Base-by-base conservation (phyloP, 192 early-diverging fungal genomes). In the Linnemannia hyalina region DNA sequence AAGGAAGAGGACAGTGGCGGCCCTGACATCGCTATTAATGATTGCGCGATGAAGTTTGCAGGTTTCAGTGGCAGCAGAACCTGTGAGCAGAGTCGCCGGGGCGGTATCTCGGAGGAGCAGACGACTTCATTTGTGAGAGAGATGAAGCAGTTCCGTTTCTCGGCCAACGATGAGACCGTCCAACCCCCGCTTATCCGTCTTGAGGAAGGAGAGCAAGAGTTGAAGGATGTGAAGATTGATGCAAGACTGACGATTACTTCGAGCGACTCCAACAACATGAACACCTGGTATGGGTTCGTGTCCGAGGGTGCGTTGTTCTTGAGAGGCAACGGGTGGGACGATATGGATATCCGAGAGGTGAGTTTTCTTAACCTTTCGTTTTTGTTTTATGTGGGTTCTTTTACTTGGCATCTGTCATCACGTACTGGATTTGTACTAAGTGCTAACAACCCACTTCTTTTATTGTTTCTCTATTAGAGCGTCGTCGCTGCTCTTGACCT, bases 401-500 rank as follows among this genome's bases (percentile, higher is more conserved):
- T 38, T 57, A 20, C 55, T 65, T 60, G 9, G 22, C 16, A 52
- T 71, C 49, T 26, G 5, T 36, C 38, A 26, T 65, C 26, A 32
- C 35, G 55, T 29, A 32, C n/a, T 15, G 26, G 4, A 29, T 23
- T 72, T 35, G 40, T 29, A 55, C 13, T 26, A 35, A 68, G 23
- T 49, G 9, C 18, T 35, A 60, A 23, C 35, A 38, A 23, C 44
- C 23, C 18, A 54, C 15, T 60, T 29, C 16, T 47, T 73, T 65
- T 47, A 68, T 29, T n/a, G 26, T 18, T 23, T 68, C 20, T 26
- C 22, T 72, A 44, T 32, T 47, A 86, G 84, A 86, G 84, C 32
- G 84, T 86, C 60, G 84, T 86, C 42, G 84, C 84, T 73, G 84
- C 79, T n/a, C 54, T 86, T 20, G 84, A 86, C n/a, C 76, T 86